Evolutionary conservation across 192 early-diverging fungal species (phyloP), one percentile per base, ranked within the genome.

Genomic region (Spinellus fusiger): DNA sequence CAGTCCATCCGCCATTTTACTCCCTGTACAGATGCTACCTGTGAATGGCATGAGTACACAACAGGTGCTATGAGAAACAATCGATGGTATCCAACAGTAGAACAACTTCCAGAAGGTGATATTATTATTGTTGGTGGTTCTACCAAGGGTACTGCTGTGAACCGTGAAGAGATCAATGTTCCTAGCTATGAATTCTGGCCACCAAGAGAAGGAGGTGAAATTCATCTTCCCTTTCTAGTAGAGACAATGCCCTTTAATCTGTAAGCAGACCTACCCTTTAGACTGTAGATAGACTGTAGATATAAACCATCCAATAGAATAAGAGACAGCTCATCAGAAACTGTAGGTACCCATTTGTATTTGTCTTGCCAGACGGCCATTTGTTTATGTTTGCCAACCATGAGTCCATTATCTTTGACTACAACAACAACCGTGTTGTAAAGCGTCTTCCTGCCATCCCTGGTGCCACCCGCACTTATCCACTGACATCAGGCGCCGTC

Each of bases 71-170:
- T 77, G 65, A 50, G 44, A 20, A 26, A 56, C 20, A 61, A 67
- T 28, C 32, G 75, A 49, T 77, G 75, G 75, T 77, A 77, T 37
- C 73, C 65, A 9, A 71, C 75, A 3, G 67, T 65, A 0, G 69
- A 76, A 64, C 65, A 77, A 47, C 22, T 74, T 56, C 70, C 74
- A n/a, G 75, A 61, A 48, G 84, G 84, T 18, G 62, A 75, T 20
- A 49, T 81, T 12, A 73, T 82, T 52, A 74, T 82, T 52, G 50
- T 86, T 22, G 81, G 84, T 46, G 84, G 84, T 22, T 70, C 65
- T 35, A 84, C 61, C 13, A 69, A 63, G 34, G 73, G 71, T 8
- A 54, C 74, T 38, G 73, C 66, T 0, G 68, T 77, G 9, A 84
- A 80, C 40, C 66, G 62, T 46, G 49, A 55, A 3, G 67, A 59